Base-by-base conservation (phyloP, 176 grass and related monocot species). In the Carex pumila region DNA sequence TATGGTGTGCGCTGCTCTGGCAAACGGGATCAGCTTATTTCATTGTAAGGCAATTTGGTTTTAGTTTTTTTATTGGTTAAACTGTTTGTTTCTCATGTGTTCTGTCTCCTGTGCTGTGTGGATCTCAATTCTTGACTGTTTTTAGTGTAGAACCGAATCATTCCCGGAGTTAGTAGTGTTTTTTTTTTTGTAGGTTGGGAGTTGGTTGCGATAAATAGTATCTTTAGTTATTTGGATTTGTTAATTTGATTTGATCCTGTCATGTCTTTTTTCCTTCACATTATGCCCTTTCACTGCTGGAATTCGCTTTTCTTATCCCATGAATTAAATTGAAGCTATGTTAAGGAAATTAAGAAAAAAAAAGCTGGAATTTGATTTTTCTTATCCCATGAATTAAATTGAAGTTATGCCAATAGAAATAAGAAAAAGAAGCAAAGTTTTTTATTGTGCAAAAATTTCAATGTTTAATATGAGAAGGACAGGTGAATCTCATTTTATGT, bases 1-100 rank as follows among this genome's bases (percentile, higher is more conserved):
- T 86, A 84, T 62, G 96, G 91, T 43, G 96, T 95, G 76, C 70
- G 85, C 89, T 99, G 96, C 86, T 94, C 93, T 47, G 49, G 80
- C 59, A 86, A 87, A 6, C 87, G 84, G 81, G 81, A 91, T 84
- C 85, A 84, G 64, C 86, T 99, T 65, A 82, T 95, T 77, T 94
- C 88, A 34, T 88, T 99, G 96, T 99, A 95, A 99, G 91, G 36
- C 83, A 58, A 66, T 39, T 17, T 15, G 4, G 17, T 80, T 30
- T 39, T 70, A 61, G 12, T 6, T 2, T 62, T 7, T 43, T 80
- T 18, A 67, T 85, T 25, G 50, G 79, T 12, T 81, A 17, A 49
- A 19, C 32, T 55, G 37, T 77, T 45, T 17, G 14, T 53, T 15
- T 29, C 34, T 63, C 32, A 13, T 78, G 55, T n/a, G 45, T 85